Conservation (phyloP, 2,329 filamentous ascomycete species). For the Pyricularia pennisetigena region DNA sequence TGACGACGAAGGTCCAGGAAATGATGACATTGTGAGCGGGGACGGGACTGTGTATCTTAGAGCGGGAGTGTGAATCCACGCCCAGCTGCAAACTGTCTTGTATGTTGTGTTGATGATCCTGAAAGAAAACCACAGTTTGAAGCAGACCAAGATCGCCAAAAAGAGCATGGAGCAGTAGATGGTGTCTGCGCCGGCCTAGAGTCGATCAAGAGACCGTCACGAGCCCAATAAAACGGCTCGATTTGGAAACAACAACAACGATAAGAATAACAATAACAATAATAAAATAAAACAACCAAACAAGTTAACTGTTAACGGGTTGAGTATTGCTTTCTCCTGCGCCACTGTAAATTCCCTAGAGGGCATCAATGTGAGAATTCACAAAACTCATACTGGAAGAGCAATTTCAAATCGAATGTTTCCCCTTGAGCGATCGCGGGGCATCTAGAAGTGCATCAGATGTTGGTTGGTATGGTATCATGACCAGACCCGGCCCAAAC, state of each 20-base stretch:
- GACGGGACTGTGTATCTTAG: neutral
- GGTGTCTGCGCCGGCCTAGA: neutral
- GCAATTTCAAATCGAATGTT: neutral
- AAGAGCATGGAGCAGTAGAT: neutral
- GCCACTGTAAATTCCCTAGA: neutral
- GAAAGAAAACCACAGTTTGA: neutral
- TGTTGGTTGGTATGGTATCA: neutral
- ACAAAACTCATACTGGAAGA: neutral
- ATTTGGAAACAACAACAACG: neutral
- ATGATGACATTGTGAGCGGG: neutral
- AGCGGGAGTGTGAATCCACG: neutral
- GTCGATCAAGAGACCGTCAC: neutral
- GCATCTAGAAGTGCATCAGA: neutral
- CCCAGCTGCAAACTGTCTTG: neutral
- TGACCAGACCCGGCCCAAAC: neutral
- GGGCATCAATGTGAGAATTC: neutral
- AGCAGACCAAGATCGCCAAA: neutral
- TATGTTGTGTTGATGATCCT: neutral
- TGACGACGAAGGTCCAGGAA: neutral
- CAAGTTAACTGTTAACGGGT: neutral
- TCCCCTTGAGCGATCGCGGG: neutral
- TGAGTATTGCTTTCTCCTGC: neutral
- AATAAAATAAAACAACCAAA: no score
- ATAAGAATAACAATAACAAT: no score
- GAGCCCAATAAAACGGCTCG: neutral